phyloP scores from a whole-genome alignment of 192 early-diverging fungal genomes.

The Chytriomyces sp. region DNA sequence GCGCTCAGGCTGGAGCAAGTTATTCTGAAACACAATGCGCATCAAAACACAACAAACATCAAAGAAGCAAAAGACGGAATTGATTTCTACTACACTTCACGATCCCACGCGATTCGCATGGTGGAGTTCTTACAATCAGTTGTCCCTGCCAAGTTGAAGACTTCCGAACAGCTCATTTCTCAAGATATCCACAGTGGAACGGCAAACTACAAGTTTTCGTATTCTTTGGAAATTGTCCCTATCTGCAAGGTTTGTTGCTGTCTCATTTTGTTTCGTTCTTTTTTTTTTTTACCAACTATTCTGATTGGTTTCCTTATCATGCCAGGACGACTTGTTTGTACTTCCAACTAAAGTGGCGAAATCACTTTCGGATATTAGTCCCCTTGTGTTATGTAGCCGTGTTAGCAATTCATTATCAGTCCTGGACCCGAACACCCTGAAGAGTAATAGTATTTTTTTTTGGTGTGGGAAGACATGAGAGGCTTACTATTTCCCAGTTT shows the following conservation, averaged over 20 bases:
- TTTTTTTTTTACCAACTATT: too few species aligned
- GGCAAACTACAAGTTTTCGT: slow-evolving; percentile 95
- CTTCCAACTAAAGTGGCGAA: slow-evolving; percentile 88
- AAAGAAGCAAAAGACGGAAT: slow-evolving; percentile 95
- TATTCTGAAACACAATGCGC: slow-evolving; percentile 96
- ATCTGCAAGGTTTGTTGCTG: slow-evolving; percentile 72
- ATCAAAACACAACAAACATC: slow-evolving; percentile 98
- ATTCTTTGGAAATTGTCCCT: slow-evolving; percentile 94
- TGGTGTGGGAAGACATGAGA: not conserved
- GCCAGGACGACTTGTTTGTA: slow-evolving; percentile 85
- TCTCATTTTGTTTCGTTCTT: not conserved
- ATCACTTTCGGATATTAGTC: slow-evolving; percentile 81
- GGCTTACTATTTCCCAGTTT: slow-evolving; percentile 18
- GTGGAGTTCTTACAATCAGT: slow-evolving; percentile 88
- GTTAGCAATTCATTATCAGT: slow-evolving; percentile 86
- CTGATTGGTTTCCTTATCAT: too few species aligned
- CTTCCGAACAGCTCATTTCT: slow-evolving; percentile 94
- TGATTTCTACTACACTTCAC: slow-evolving; percentile 93
- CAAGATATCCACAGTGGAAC: slow-evolving; percentile 90
- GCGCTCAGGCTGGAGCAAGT: slow-evolving; percentile 81
- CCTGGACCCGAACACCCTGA: slow-evolving; percentile 87
- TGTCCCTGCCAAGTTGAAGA: slow-evolving; percentile 84
- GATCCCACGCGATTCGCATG: slow-evolving; percentile 94
- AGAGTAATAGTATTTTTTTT: slow-evolving; percentile 26
- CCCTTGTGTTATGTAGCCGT: slow-evolving; percentile 81